Conservation (phyloP, 441 rosid genomes). For the Gossypium lobatum region DNA sequence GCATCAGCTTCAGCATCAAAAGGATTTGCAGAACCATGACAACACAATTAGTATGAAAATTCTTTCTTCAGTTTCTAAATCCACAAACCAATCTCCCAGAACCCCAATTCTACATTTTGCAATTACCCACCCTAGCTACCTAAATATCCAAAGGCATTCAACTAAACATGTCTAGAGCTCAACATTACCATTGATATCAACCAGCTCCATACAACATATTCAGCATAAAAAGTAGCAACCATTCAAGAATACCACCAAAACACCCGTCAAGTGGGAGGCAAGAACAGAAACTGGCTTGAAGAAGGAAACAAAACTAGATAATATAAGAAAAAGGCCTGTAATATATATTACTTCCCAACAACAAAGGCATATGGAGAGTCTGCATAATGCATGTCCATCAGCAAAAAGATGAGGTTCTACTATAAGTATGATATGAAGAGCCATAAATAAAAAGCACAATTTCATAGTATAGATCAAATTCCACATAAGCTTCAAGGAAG, state of each 20-base stretch:
- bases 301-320: not conserved
- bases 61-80: not conserved
- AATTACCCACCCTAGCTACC: not conserved
- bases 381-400: not conserved
- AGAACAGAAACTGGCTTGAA: not conserved
- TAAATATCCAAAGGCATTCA: conserved; percentile 1
- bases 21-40: conserved; percentile 3
- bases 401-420: not conserved
- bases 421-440: not conserved
- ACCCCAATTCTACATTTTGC: not conserved
- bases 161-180: not conserved
- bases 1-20: conserved; percentile 2
- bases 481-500: not conserved
- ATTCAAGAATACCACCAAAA: not conserved
- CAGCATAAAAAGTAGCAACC: not conserved
- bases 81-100: not conserved
- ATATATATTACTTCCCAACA: not conserved
- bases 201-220: not conserved
- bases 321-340: not conserved
- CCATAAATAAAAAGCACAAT: not conserved
- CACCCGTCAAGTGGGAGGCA: not conserved
- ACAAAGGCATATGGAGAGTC: not conserved
- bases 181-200: not conserved
- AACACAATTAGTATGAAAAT: not conserved
- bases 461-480: not conserved